Evolutionary conservation across 2,329 filamentous ascomycete genomes (phyloP), one percentile per base, ranked within the genome.

Genomic region (Penicillium sp.): DNA sequence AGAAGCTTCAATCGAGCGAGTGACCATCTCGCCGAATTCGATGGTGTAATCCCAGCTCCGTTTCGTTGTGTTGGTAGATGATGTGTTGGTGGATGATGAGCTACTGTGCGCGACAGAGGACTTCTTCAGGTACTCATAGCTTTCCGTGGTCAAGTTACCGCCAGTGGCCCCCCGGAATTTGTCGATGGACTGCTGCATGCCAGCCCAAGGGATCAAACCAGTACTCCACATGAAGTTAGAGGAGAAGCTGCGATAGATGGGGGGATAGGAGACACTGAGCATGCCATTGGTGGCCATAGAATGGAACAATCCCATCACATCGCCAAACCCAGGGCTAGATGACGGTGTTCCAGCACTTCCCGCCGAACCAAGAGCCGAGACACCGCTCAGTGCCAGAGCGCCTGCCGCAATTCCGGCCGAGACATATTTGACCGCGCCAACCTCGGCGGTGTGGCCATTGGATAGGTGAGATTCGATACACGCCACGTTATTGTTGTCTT

Each of bases 241-340:
- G 59, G 88, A 80, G 75, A 96, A 99, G 72, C 87, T 93, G 64
- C 87, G 85, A 77, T 97, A 97, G 36, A 97, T 86, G 35, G 85
- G 80, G 4, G 94, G 94, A 64, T 96, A 91, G 66, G 87, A 84
- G 66, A 95, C 92, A 57, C 90, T 95, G 72, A 96, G 82, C 94
- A 97, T 97, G 62, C 94, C 92, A 74, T 94, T 97, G 79, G 94
- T 88, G 28, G 94, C 91, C 81, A 97, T 89, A 47, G 88, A 88
- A 75, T 97, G 92, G 74, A 97, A 96, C 84, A 90, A 95, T 59
- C 88, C 86, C 63, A 96, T 83, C 45, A 95, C 86, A 68, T 97
- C 90, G 42, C 82, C 82, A 71, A 97, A 97, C 50, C 88, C 90
- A 26, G 94, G 94, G 65, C 90, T 94, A 38, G 87, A 79, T 11